Evolutionary conservation across 768 basidiomycete genomes (phyloP).

Genomic region (Tricholoma matsutake): DNA sequence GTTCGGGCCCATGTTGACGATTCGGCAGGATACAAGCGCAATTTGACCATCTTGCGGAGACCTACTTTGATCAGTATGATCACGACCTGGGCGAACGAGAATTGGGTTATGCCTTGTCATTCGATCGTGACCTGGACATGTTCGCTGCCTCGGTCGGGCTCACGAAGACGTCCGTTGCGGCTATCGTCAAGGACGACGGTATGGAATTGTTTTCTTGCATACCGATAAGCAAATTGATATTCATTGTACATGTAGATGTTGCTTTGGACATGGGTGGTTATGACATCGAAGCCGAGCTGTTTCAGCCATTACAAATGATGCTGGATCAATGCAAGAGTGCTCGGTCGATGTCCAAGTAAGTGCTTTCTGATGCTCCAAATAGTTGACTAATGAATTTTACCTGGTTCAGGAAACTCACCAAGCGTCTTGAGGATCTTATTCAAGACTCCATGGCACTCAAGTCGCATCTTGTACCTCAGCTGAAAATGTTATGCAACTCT

Average conservation of each 20-base stretch:
- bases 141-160: conserved; percentile 91
- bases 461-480: conserved; percentile 64
- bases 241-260: conserved; percentile 50
- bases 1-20: conserved; percentile 1
- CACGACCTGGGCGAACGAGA: conserved; percentile 89
- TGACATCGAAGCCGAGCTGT: conserved; percentile 71
- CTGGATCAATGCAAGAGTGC: conserved; percentile 80
- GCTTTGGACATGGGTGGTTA: conserved; percentile 70
- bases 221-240: neutral
- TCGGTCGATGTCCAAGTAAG: conserved; percentile 76
- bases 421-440: conserved; percentile 78
- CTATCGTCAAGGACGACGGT: conserved; percentile 78
- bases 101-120: conserved; percentile 72
- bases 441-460: conserved; percentile 71
- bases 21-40: conserved; percentile 78
- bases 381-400: neutral
- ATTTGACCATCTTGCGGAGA: conserved; percentile 88
- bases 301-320: conserved; percentile 78
- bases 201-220: conserved; percentile 8
- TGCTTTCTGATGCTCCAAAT: conserved; percentile 4
- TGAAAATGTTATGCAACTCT: conserved; percentile 66
- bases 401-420: conserved; percentile 74
- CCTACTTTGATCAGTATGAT: conserved; percentile 81
- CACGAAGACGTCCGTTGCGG: conserved; percentile 80
- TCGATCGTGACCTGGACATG: conserved; percentile 92